Base-by-base conservation (phyloP, 257 asterid species). In the Nicotiana attenuata region DNA sequence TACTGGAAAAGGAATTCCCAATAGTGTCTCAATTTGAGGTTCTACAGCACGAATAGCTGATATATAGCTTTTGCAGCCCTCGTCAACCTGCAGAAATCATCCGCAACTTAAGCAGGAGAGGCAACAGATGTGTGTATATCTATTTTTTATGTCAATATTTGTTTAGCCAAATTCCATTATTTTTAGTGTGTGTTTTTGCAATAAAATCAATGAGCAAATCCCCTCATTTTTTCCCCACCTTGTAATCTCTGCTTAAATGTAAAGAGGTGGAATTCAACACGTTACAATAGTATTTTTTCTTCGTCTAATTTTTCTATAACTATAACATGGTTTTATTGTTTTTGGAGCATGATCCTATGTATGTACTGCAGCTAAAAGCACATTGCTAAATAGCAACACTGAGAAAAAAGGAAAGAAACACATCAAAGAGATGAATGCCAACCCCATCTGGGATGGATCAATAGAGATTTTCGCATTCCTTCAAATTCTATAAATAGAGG, bases 1-100 rank as follows among this genome's bases (percentile, higher is more conserved):
- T 56, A 85, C 88, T 14, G 88, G 84, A 61, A 80, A 63, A 63
- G 88, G 88, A 83, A 85, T 85, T 73, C 88, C 88, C 16, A 85
- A 85, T 35, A 82, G 86, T 66, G 76, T 82, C 52, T 76, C 86
- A 29, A 80, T 85, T 17, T 82, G 77, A 82, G 78, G 55, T 64
- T 73, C 61, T 73, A 47, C 22, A 24, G 16, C 41, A 15, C 8
- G 61, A 24, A 73, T 24, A 22, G 61, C 78, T 47, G 8, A 17
- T 17, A 16, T 65, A 28, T 24, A 26, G 45, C 14, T 66, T 66
- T 17, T 66, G 47, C 50, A 66, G 52, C 24, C 16, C 22, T 65
- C 76, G 9, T 66, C 76, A 31, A 19, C 22, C 31, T 6, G 33
- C 24, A 16, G 73, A 29, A 31, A 33, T 66, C 75, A 31, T 17